These are phyloP conservation scores for Penicillium sp. DNA, from an alignment of 2,329 filamentous ascomycete species.

Conservation along the genomic window DNA sequence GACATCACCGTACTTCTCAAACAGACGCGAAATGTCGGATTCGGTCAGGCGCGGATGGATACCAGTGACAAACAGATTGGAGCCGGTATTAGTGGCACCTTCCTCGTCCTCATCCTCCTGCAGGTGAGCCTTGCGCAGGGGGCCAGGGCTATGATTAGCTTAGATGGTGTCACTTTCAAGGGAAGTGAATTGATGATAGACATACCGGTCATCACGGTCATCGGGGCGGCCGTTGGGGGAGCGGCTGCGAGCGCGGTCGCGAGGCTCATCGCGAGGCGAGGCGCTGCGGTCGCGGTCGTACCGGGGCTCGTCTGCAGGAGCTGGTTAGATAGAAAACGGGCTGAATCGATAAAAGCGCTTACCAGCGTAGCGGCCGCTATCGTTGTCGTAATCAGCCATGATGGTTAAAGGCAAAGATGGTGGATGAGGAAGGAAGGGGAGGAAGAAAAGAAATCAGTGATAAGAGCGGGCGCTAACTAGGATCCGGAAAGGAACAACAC, in stretches of 20 bases:
- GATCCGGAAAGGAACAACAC: constrained; percentile 17
- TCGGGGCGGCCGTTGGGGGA: constrained; percentile 57
- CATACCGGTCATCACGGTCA: constrained; percentile 51
- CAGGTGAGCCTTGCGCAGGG: constrained; percentile 12
- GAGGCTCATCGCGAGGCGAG: constrained; percentile 57
- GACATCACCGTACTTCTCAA: constrained; percentile 97
- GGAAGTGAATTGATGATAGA: neutral
- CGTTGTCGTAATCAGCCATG: constrained; percentile 60
- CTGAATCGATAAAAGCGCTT: constrained; percentile 29
- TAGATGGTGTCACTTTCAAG: neutral
- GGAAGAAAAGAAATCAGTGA: constrained; percentile 23
- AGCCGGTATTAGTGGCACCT: constrained; percentile 83
- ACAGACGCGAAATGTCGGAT: constrained; percentile 85
- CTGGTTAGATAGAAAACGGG: neutral
- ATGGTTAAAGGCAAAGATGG: constrained; percentile 20
- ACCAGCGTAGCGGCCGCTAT: constrained; percentile 64
- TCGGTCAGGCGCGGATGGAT: constrained; percentile 91
- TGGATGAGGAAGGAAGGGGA: constrained; percentile 16
- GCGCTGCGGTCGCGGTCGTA: constrained; percentile 64
- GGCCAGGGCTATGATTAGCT: neutral
- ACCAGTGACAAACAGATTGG: constrained; percentile 97
- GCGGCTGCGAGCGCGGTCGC: constrained; percentile 58
- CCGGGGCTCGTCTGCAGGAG: constrained; percentile 53
- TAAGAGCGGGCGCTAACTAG: constrained; percentile 16
- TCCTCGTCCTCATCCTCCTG: constrained; percentile 57